phyloP scores from a whole-genome alignment of 2,329 filamentous ascomycete species.

The Aplosporella prunicola region DNA sequence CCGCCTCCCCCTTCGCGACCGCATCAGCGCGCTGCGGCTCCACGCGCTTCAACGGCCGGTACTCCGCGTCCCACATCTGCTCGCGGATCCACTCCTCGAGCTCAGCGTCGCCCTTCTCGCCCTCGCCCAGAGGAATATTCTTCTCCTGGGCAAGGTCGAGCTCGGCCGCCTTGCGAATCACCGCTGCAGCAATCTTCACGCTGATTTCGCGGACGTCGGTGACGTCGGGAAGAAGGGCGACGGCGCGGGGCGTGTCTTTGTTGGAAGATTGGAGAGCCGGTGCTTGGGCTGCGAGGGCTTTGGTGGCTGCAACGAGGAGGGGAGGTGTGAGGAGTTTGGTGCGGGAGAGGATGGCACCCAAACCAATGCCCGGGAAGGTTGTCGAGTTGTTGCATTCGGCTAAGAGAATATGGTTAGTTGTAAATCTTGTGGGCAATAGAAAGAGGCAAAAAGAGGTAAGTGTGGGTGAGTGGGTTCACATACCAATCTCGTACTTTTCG shows the following conservation, averaged over 20 bases:
- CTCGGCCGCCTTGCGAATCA: slow-evolving; percentile 61
- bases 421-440: not conserved
- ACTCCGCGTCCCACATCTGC: slow-evolving; percentile 72
- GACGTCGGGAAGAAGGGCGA: slow-evolving; percentile 66
- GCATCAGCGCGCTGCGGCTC: slow-evolving; percentile 42
- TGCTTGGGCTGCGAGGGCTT: slow-evolving; percentile 60
- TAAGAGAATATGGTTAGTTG: too few relatives aligned
- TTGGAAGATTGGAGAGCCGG: slow-evolving; percentile 58
- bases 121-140: slow-evolving; percentile 51
- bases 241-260: slow-evolving; percentile 22
- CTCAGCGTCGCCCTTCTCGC: too few relatives aligned
- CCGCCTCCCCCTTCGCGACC: slow-evolving; percentile 51
- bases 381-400: slow-evolving; percentile 87
- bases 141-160: slow-evolving; percentile 58
- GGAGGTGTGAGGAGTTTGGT: slow-evolving; percentile 58
- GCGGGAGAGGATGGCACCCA: slow-evolving; percentile 65
- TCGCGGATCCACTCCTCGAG: slow-evolving; percentile 63
- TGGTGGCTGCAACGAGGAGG: slow-evolving; percentile 73
- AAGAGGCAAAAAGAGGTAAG: not conserved
- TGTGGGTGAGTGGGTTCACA: slow-evolving; percentile 16
- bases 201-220: slow-evolving; percentile 65
- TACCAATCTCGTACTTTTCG: slow-evolving; percentile 46
- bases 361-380: slow-evolving; percentile 76
- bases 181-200: slow-evolving; percentile 64
- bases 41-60: slow-evolving; percentile 54